Evolutionary conservation across 805 yeast genomes (phyloP).

Genomic region (Candida wancherniae): DNA sequence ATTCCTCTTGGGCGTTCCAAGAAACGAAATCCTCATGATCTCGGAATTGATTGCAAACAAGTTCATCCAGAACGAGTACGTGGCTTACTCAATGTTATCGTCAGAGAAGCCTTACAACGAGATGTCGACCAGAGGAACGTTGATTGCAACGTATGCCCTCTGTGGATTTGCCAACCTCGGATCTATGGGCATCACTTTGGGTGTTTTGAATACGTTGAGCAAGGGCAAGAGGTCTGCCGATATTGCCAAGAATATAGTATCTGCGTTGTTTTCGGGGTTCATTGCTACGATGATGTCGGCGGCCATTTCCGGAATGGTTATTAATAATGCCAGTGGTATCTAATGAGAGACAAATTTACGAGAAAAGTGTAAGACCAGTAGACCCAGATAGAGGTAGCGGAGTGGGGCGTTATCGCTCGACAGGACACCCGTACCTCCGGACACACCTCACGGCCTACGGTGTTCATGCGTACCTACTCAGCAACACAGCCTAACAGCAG

Average conservation of each 20-base stretch:
- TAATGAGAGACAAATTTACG: too few relatives aligned
- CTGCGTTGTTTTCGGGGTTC: slow-evolving; percentile 50
- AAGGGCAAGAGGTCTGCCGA: slow-evolving; percentile 45
- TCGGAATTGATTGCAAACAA: slow-evolving; percentile 52
- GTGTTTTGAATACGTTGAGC: slow-evolving; percentile 55
- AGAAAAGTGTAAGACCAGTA: too few relatives aligned
- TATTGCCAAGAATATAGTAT: slow-evolving; percentile 41
- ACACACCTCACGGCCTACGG: too few relatives aligned
- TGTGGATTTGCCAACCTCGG: slow-evolving; percentile 65
- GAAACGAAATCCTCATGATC: slow-evolving; percentile 45
- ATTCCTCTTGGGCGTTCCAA: slow-evolving; percentile 46
- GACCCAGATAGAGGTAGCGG: too few relatives aligned
- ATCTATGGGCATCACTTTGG: slow-evolving; percentile 56
- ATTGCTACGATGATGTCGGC: slow-evolving; percentile 53
- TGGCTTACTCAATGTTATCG: slow-evolving; percentile 43
- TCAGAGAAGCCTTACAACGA: slow-evolving; percentile 40
- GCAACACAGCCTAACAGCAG: too few relatives aligned
- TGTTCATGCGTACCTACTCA: too few relatives aligned
- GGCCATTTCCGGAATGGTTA: slow-evolving; percentile 59
- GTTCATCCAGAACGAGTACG: slow-evolving; percentile 59
- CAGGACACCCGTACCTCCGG: too few relatives aligned
- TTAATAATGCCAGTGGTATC: too few relatives aligned
- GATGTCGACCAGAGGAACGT: slow-evolving; percentile 46
- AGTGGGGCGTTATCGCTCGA: too few relatives aligned
- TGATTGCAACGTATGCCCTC: slow-evolving; percentile 56